Evolutionary conservation across 306 rosid species (phyloP).

Genomic region (Corylus americana): DNA sequence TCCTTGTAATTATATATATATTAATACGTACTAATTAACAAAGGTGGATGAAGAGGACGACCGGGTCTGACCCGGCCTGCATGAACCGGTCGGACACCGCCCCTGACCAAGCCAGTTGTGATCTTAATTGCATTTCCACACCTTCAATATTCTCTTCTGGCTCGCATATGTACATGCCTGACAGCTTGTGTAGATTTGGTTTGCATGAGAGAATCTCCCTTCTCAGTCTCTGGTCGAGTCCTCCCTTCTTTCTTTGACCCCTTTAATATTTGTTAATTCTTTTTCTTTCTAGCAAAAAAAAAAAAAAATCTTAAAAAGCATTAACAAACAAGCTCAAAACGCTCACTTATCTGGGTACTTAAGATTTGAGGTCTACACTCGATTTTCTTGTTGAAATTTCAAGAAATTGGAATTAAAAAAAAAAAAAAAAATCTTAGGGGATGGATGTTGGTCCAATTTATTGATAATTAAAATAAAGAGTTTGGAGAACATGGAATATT

Average conservation of each 20-base stretch:
- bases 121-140: conserved; percentile 48
- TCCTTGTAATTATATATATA: not conserved
- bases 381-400: too few relatives aligned
- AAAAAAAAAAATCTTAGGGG: too few relatives aligned
- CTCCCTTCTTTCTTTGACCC: not conserved
- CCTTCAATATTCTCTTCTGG: conserved; percentile 22
- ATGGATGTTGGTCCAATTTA: too few relatives aligned
- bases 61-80: conserved; percentile 66
- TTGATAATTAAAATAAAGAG: not conserved
- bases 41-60: conserved; percentile 29
- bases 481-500: not conserved
- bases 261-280: not conserved
- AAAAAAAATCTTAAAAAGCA: too few relatives aligned
- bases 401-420: too few relatives aligned
- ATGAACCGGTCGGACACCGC: conserved; percentile 71
- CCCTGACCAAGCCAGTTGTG: conserved; percentile 75
- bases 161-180: conserved; percentile 39
- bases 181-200: conserved; percentile 46
- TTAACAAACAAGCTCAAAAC: too few relatives aligned
- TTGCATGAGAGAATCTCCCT: conserved; percentile 53
- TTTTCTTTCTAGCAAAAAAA: not conserved
- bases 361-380: too few relatives aligned
- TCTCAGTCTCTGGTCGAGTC: conserved; percentile 24
- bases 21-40: not conserved
- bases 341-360: too few relatives aligned